A percentile compares a stretch with the other conserved stretches of the same genome.
These are phyloP conservation scores for Phytophthora hibernalis DNA, from an alignment of 352 stramenopile species.

Conservation along the genomic window DNA sequence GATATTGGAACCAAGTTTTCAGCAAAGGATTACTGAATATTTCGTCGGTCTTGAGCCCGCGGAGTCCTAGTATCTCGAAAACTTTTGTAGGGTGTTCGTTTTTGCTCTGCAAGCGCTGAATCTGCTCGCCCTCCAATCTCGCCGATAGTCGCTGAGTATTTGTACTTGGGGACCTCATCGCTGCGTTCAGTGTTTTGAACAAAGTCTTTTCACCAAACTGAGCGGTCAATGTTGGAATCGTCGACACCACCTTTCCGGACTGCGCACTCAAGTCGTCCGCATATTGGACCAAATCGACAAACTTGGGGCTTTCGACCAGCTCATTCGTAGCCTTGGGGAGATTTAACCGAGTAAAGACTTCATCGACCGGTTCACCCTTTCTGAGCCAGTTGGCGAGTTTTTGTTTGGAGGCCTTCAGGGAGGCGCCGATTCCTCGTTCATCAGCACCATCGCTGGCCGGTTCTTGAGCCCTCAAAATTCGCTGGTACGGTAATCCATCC, in stretches of 20 bases:
- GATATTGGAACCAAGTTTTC: constrained; percentile 1
- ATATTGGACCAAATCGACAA: neutral
- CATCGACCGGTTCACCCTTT: neutral
- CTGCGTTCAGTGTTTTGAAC: neutral
- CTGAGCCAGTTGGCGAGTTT: neutral
- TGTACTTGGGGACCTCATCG: neutral
- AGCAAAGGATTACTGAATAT: constrained; percentile 2
- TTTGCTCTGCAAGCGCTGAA: neutral
- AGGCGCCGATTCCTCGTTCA: neutral
- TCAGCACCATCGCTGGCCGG: neutral
- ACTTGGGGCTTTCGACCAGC: neutral
- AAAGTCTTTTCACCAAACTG: neutral
- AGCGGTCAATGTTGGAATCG: neutral
- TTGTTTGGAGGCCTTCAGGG: neutral
- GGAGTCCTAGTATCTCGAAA: neutral
- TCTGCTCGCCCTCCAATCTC: neutral
- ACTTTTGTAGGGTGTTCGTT: neutral
- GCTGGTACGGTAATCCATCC: neutral
- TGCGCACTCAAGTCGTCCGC: neutral
- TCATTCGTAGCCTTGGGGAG: neutral
- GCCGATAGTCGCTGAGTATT: too few species aligned
- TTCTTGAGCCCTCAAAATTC: neutral
- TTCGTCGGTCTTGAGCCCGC: neutral
- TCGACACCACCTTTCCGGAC: neutral
- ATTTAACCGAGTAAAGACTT: neutral